Conservation (phyloP, 1,139 yeast species). For the Scheffersomyces illinoinensis region DNA sequence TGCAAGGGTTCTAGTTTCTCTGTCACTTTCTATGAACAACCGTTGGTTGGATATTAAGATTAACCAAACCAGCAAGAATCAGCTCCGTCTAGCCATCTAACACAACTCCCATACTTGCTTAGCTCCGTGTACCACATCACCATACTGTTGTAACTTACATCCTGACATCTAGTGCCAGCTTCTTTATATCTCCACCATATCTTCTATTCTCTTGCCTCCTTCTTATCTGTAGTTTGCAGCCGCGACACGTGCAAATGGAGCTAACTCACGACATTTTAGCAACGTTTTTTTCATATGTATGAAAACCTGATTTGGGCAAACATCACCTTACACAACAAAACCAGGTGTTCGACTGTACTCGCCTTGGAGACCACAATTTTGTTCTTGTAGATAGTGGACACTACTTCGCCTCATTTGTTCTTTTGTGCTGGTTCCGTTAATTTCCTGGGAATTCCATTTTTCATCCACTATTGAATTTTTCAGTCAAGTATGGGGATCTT, state of each 20-base stretch:
- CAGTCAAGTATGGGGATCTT: conserved; percentile 62
- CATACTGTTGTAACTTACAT: no score
- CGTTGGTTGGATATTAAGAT: no score
- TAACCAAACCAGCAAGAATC: no score
- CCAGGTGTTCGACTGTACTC: neutral
- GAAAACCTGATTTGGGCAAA: neutral
- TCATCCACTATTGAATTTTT: neutral
- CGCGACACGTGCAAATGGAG: neutral
- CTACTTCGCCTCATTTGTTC: neutral
- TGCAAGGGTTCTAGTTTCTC: no score
- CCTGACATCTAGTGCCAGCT: no score
- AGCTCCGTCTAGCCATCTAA: no score
- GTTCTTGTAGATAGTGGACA: neutral
- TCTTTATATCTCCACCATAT: neutral
- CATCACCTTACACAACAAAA: neutral
- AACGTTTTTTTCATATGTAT: neutral
- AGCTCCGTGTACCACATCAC: no score
- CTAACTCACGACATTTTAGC: neutral
- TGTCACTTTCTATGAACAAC: no score
- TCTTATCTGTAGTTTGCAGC: neutral
- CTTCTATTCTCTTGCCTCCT: neutral
- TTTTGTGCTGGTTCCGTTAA: no score
- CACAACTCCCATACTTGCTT: no score
- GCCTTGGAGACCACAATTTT: neutral
- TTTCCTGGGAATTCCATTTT: no score